Evolutionary conservation across 805 yeast species (phyloP).

Genomic region (Hanseniaspora meyeri): DNA sequence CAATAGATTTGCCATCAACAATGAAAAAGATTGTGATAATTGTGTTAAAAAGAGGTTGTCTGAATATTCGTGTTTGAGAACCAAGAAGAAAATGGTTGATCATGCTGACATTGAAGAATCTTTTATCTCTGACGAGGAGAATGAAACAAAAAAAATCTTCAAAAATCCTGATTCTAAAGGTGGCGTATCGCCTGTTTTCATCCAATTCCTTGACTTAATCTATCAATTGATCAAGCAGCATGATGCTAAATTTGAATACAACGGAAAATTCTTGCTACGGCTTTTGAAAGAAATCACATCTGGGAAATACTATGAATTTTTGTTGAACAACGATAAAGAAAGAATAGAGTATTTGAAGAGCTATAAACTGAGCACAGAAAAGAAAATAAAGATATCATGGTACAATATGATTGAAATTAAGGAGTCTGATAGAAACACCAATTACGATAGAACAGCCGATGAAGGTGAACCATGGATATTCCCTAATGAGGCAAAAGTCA

Average conservation of each 20-base stretch:
- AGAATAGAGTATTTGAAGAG: slow-evolving; percentile 32
- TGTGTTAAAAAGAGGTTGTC: not conserved
- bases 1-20: not conserved
- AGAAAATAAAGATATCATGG: slow-evolving; percentile 69
- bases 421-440: slow-evolving; percentile 33
- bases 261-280: slow-evolving; percentile 75
- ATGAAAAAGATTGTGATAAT: not conserved
- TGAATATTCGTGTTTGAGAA: not conserved
- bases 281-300: slow-evolving; percentile 79
- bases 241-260: slow-evolving; percentile 69
- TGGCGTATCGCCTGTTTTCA: slow-evolving; percentile 79
- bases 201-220: slow-evolving; percentile 82
- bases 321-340: slow-evolving; percentile 64
- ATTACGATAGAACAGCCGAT: slow-evolving; percentile 15
- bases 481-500: slow-evolving; percentile 35
- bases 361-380: slow-evolving; percentile 32
- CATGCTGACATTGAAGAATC: not conserved
- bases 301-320: slow-evolving; percentile 87
- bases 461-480: slow-evolving; percentile 33
- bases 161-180: not conserved
- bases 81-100: not conserved
- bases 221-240: slow-evolving; percentile 64
- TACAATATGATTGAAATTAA: slow-evolving; percentile 61
- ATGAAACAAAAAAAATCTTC: not conserved
- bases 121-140: not conserved